Percentiles rank a stretch among this genome's conserved stretches.
phyloP scores from a whole-genome alignment of 768 basidiomycete genomes.

The Auriscalpium microsporum region DNA sequence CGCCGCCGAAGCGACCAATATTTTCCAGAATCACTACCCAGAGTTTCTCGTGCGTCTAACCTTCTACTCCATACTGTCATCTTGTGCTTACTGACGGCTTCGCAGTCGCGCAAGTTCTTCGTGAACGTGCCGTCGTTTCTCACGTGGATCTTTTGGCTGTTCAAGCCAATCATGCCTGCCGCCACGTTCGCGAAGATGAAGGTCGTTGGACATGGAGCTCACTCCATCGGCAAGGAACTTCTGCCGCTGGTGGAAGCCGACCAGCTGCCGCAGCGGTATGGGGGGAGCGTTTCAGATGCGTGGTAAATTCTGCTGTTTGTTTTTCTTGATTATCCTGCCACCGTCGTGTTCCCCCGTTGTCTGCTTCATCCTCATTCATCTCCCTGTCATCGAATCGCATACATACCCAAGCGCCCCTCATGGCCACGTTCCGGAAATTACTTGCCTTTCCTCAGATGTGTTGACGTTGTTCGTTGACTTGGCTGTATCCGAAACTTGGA shows the following conservation, averaged over 20 bases:
- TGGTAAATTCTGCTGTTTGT: constrained; percentile 16
- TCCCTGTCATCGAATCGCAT: no score
- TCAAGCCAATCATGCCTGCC: constrained; percentile 65
- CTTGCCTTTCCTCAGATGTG: no score
- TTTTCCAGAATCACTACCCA: constrained; percentile 73
- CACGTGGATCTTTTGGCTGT: constrained; percentile 78
- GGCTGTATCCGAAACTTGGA: no score
- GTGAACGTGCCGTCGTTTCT: constrained; percentile 71
- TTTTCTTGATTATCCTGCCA: not conserved
- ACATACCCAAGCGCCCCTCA: no score
- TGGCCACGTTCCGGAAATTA: no score
- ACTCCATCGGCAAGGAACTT: constrained; percentile 51
- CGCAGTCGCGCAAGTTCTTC: constrained; percentile 67
- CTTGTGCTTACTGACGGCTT: no score
- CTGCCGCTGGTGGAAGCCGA: constrained; percentile 44
- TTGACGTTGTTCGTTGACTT: no score
- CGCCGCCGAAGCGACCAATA: constrained; percentile 62
- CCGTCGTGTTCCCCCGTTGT: no score
- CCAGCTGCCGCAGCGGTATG: constrained; percentile 63
- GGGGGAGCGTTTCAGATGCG: constrained; percentile 54
- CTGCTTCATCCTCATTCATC: no score
- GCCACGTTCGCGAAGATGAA: constrained; percentile 76
- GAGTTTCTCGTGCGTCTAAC: constrained; percentile 53
- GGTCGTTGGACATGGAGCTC: constrained; percentile 61
- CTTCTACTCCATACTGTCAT: not conserved